Evolutionary conservation across 2,329 filamentous ascomycete genomes (phyloP).

Genomic region (Dactylellina drechsleri): DNA sequence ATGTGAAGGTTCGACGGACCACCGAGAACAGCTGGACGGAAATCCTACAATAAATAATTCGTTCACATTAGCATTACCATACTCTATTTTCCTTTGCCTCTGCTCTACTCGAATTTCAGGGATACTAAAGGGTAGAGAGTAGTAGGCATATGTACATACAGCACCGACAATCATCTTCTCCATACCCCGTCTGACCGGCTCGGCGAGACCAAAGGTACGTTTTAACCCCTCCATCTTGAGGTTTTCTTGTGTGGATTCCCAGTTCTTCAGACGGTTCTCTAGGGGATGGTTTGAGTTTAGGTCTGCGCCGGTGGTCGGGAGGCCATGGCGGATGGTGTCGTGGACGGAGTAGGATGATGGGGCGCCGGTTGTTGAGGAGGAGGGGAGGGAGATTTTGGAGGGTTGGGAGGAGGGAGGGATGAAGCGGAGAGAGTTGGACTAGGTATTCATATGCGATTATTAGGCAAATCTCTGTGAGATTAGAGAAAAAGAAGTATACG

Average conservation of each 20-base stretch:
- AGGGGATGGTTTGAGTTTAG: conserved; percentile 84
- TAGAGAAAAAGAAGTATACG: conserved; percentile 1
- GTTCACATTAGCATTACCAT: conserved; percentile 4
- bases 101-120: background rate
- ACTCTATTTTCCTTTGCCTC: background rate
- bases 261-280: conserved; percentile 85
- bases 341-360: conserved; percentile 93
- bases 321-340: conserved; percentile 88
- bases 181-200: conserved; percentile 92
- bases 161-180: conserved; percentile 82
- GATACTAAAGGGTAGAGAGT: background rate
- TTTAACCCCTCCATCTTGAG: conserved; percentile 89
- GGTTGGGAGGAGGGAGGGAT: conserved; percentile 76
- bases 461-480: conserved; percentile 21
- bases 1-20: conserved; percentile 77
- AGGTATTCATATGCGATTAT: conserved; percentile 37
- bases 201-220: conserved; percentile 87
- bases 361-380: conserved; percentile 72
- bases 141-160: conserved; percentile 33
- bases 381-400: conserved; percentile 72
- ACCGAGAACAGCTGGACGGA: conserved; percentile 68
- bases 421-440: conserved; percentile 82
- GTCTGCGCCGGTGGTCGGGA: conserved; percentile 67
- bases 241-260: conserved; percentile 87
- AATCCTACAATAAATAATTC: conserved; percentile 73